Evolutionary conservation across 208 protist species (phyloP), one percentile per base, ranked within the genome.

Genomic region (Leishmania aethiopica): DNA sequence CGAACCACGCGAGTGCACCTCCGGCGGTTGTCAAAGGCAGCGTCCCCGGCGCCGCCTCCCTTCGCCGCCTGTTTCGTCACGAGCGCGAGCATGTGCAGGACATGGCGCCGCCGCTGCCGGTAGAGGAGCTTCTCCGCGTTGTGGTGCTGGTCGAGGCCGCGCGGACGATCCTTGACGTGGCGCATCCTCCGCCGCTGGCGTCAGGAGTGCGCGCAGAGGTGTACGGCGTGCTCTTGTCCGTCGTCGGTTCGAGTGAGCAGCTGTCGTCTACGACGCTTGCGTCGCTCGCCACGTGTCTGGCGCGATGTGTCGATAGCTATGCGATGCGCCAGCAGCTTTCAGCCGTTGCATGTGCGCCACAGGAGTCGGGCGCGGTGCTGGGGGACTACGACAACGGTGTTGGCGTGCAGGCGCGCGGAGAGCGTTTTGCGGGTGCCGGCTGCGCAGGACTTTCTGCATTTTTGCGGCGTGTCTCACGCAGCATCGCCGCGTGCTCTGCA

Each of bases 221-320:
- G 35, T 95, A 93, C 83, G 40, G 76, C 22, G 79, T 92, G 42
- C 62, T 88, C n/a, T 82, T 95, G 25, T 82, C 85, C 17, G 86
- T 86, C 40, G 66, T 95, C n/a, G 80, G 86, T 10, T 89, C 83
- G 53, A 88, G 82, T 64, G 91, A 95, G 81, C 88, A 92, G 75
- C 86, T 95, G 13, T 80, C 88, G 35, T 88, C 73, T 28, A 66
- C 79, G 13, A 83, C 82, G 19, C 78, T 95, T 35, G 91, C 83
- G 13, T 76, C 85, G 1, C 82, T 95, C 37, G 79, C 86, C 28
- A 89, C 84, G 6, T 90, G 88, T 49, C 64, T 95, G 45, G 91
- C 91, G 17, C 80, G 76, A 28, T 86, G 83, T 77, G 84, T 88
- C 35, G 89, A 93, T 69, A 84, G 87, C 82, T 87, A 88, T 83